Percentiles rank a stretch among this genome's conserved stretches.
These are phyloP conservation scores for Trichosporon sp. DNA, from an alignment of 1,284 basidiomycete species.

Conservation along the genomic window DNA sequence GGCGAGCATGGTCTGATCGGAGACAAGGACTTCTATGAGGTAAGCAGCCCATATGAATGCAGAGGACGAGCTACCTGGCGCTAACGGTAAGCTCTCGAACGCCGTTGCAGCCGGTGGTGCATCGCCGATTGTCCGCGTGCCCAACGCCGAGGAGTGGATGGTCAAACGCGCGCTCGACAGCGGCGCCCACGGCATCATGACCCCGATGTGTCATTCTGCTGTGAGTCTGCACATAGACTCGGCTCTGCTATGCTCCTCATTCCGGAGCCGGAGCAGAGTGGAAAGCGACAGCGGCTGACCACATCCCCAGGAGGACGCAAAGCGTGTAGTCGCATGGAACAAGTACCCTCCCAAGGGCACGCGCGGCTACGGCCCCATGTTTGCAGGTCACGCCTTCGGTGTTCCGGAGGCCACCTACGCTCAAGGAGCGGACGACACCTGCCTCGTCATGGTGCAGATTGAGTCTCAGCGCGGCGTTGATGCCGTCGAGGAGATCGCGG, in stretches of 20 bases:
- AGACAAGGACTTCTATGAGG: slow-evolving; percentile 25
- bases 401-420: slow-evolving; percentile 52
- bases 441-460: slow-evolving; percentile 61
- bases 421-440: slow-evolving; percentile 53
- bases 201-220: slow-evolving; percentile 29
- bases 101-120: slow-evolving; percentile 23
- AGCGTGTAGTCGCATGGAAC: slow-evolving; percentile 17
- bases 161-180: slow-evolving; percentile 45
- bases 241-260: not conserved
- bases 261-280: too few relatives aligned
- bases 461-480: slow-evolving; percentile 58
- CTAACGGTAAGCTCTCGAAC: slow-evolving; percentile 20
- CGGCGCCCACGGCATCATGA: slow-evolving; percentile 35
- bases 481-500: slow-evolving; percentile 59
- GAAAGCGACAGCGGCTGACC: not conserved
- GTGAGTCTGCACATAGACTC: too few relatives aligned
- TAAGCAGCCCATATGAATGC: not conserved
- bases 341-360: slow-evolving; percentile 27
- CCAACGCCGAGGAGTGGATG: slow-evolving; percentile 32
- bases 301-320: slow-evolving; percentile 19
- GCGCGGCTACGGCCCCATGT: slow-evolving; percentile 26
- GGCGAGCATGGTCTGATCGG: slow-evolving; percentile 27
- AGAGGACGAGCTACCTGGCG: not conserved
- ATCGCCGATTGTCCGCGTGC: slow-evolving; percentile 39
- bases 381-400: slow-evolving; percentile 17